Percentiles rank a stretch among this genome's conserved stretches.
Evolutionary conservation across 2,329 filamentous ascomycete species (phyloP).

Genomic region (Penicillium sp.): DNA sequence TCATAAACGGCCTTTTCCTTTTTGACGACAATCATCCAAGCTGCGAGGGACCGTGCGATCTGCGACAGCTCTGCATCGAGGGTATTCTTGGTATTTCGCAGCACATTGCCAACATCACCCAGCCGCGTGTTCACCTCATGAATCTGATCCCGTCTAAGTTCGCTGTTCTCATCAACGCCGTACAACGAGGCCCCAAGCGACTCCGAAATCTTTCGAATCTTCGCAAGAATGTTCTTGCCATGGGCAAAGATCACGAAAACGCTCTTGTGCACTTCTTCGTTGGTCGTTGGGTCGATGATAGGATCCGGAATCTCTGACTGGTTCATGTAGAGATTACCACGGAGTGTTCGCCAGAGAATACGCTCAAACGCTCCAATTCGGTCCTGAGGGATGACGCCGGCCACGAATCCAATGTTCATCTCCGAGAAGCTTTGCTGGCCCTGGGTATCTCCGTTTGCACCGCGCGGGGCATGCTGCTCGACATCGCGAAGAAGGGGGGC

Average conservation of each 20-base stretch:
- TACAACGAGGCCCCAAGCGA: slow-evolving; percentile 94
- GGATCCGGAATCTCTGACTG: slow-evolving; percentile 96
- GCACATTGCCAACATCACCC: slow-evolving; percentile 82
- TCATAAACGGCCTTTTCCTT: slow-evolving; percentile 98
- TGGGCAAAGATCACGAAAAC: slow-evolving; percentile 99
- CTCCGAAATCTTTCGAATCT: slow-evolving; percentile 98
- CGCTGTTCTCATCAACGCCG: slow-evolving; percentile 94
- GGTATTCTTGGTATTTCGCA: slow-evolving; percentile 91
- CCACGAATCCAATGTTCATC: slow-evolving; percentile 98
- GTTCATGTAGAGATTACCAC: slow-evolving; percentile 99
- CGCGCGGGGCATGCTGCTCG: slow-evolving; percentile 65
- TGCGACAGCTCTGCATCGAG: slow-evolving; percentile 88
- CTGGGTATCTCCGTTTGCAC: slow-evolving; percentile 57
- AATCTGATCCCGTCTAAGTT: slow-evolving; percentile 89
- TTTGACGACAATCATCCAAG: slow-evolving; percentile 95
- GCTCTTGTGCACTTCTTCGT: slow-evolving; percentile 91
- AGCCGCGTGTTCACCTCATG: slow-evolving; percentile 94
- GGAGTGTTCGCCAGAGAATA: slow-evolving; percentile 93
- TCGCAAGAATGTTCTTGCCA: slow-evolving; percentile 94
- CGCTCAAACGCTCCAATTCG: slow-evolving; percentile 93
- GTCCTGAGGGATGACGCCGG: slow-evolving; percentile 89
- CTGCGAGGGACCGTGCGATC: slow-evolving; percentile 84
- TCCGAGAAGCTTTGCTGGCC: slow-evolving; percentile 84
- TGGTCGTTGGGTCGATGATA: slow-evolving; percentile 83
- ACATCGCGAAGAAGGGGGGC: slow-evolving; percentile 89